Evolutionary conservation across 2,329 filamentous ascomycete species (phyloP), one percentile per base, ranked within the genome.

Genomic region (Clonostachys chloroleuca): DNA sequence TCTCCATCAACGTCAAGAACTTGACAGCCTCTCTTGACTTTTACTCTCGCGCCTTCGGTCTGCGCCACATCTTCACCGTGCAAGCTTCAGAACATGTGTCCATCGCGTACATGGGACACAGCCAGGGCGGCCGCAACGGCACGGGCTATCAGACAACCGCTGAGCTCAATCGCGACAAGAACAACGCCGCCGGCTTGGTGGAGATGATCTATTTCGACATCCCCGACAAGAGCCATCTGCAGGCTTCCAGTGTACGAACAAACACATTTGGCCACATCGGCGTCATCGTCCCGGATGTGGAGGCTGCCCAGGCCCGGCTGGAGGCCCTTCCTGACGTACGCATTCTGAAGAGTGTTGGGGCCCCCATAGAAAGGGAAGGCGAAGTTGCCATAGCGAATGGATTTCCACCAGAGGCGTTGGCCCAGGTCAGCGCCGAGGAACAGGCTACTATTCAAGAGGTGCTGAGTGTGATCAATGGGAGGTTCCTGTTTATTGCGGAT

Each of bases 41-140:
- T 51, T 68, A 69, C 55, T 53, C 54, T 17, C 46, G 52, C 5
- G 54, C 63, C 24, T 56, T 68, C 40, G 66, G 65, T 35, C 60
- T 68, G 52, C 60, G 64, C 18, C 55, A 63, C 34, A 49, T 66
- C 30, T 64, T 66, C 54, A 65, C 63, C 24, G 43, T 60, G n/a
- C 51, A 60, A 33, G 44, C 60, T 12, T 56, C 59, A 7, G 47
- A 55, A 12, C 51, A 58, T 34, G 62, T 58, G 44, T 58, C 56
- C 20, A 54, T 68, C 49, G 61, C 59, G 40, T 69, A 68, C 52
- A 56, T 69, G 54, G 62, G 56, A 37, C 61, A 67, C 48, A 53
- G 57, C 30, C 60, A 64, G 39, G 66, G 63, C 45, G 65, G 66
- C n/a, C 56, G 56, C 40, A 68, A 66, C 50, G 66, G 66, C 18